Base-by-base conservation (phyloP, 2,329 filamentous ascomycete species). In the Zymoseptoria brevis region DNA sequence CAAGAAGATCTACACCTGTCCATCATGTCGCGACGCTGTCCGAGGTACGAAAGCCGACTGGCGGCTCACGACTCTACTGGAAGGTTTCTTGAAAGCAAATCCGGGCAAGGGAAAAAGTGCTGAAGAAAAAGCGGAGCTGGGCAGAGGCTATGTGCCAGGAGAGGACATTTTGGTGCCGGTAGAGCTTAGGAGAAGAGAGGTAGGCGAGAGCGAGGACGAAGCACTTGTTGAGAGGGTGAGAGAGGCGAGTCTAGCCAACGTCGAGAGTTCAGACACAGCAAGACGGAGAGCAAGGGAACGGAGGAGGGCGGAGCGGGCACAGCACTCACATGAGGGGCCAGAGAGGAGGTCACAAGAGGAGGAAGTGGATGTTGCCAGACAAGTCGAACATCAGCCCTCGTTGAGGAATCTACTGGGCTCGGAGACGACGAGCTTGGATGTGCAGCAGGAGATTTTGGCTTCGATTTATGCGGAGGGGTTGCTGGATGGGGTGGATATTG, bases 41-140 rank as follows among this genome's bases (percentile, higher is more conserved):
- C 87, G 92, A 63, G 89, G 88, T 68, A 96, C 93, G 50, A 86
- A 87, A 71, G 90, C 90, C 70, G 95, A 97, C 82, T 90, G 94
- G 59, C 91, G 88, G 22, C 88, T 96, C 55, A 92, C 87, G 8
- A 96, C 91, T 1, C 79, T 97, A 52, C 78, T 99, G 60, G 93
- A 97, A 58, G 93, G 96, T 83, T 91, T 89, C 67, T 76, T 96
- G 41, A 80, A 85, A 24, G 85, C 88, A 51, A 90, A 96, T 69
- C 93, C 94, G 1, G 83, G 84, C 19, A 87, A 88, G 66, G 86
- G 79, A 24, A 89, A 87, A 70, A 80, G 84, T 0, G 80, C 81
- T 0, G 80, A 82, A 7, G 94, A 99, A 71, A 91, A 87, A 74
- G 81, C 84, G 52, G 89, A 91, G 64, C 85, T 94, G 77, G 82